These are phyloP conservation scores for Ophiostoma ulmi DNA, from an alignment of 2,329 filamentous ascomycete species.

Conservation along the genomic window DNA sequence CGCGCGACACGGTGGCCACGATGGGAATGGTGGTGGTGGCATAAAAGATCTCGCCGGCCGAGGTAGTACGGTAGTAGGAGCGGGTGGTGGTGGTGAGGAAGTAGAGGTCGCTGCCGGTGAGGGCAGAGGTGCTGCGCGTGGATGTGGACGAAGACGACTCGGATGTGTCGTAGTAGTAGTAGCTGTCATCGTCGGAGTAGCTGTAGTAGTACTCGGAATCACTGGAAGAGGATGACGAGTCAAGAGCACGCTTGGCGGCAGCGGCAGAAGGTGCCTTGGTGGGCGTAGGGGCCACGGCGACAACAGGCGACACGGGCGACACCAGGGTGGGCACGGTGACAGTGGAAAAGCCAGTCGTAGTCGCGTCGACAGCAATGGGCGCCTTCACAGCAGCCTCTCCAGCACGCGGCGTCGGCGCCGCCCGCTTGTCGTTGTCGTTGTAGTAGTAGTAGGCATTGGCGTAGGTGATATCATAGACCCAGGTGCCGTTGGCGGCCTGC, in stretches of 20 bases:
- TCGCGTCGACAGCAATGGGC: slow-evolving; percentile 10
- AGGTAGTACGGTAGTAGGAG: background rate
- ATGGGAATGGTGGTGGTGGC: background rate
- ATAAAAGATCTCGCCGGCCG: background rate
- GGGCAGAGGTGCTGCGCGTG: background rate
- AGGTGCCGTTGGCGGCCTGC: slow-evolving; percentile 23
- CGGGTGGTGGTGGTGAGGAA: background rate
- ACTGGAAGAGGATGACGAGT: background rate
- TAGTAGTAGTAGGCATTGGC: background rate
- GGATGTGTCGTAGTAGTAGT: background rate
- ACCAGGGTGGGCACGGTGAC: background rate
- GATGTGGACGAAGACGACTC: background rate
- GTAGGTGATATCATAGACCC: slow-evolving; percentile 23
- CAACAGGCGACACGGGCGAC: background rate
- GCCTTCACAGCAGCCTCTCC: background rate
- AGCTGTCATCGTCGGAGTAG: background rate
- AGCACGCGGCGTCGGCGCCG: background rate
- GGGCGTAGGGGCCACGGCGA: background rate
- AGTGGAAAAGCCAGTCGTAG: background rate
- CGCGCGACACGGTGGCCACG: slow-evolving; percentile 11
- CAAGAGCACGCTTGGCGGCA: background rate
- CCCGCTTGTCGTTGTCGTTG: slow-evolving; percentile 5
- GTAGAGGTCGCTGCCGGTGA: background rate
- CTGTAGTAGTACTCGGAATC: background rate
- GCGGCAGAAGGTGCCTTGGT: background rate